Base-by-base conservation (phyloP, 345 rosid species). In the Gossypium bickii region DNA sequence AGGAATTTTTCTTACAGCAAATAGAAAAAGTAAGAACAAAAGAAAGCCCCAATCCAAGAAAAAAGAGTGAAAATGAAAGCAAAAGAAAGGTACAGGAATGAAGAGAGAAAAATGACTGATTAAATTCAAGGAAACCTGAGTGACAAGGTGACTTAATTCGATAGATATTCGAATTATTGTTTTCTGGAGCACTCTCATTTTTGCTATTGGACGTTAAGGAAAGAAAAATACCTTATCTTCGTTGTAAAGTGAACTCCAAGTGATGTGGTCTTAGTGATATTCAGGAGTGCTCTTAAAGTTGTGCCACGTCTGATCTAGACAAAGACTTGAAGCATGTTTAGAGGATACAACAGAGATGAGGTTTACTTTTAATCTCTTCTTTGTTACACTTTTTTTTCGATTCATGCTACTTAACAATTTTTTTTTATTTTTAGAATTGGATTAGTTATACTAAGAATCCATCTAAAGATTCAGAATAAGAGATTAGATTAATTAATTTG, bases 151-250 rank as follows among this genome's bases (percentile, higher is more conserved):
- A 64, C 25, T 49, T 64, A 41, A 64, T 41, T 18, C 69, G 69
- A 64, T 4, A 7, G 15, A 64, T 24, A 64, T 64, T 64, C 49
- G 49, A 64, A 64, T 64, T 64, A 18, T 64, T 34, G 41, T 34
- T 34, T 72, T 10, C 0, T 11, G 2, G 84, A 64, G 84, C 86
- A 78, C 86, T 74, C 81, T 65, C 34, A 8, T 77, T 83, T 80
- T 80, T 74, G 59, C 87, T 79, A 78, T 63, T 38, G 48, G 1
- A 17, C 68, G 41, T 1, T 17, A 38, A 9, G 29, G 24, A 38
- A 63, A 13, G 2, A 34, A 34, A 34, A 4, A 7, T 9, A 8
- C 15, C 49, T 3, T 24, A 7, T 22, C 48, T 17, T 63, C 25
- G 24, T 9, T 63, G 68, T 38, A 63, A 38, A 63, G 68, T 9